Percentiles rank a stretch among this genome's conserved stretches.
Conservation (phyloP, 331 rosid genomes). For the Malus hybrid region DNA sequence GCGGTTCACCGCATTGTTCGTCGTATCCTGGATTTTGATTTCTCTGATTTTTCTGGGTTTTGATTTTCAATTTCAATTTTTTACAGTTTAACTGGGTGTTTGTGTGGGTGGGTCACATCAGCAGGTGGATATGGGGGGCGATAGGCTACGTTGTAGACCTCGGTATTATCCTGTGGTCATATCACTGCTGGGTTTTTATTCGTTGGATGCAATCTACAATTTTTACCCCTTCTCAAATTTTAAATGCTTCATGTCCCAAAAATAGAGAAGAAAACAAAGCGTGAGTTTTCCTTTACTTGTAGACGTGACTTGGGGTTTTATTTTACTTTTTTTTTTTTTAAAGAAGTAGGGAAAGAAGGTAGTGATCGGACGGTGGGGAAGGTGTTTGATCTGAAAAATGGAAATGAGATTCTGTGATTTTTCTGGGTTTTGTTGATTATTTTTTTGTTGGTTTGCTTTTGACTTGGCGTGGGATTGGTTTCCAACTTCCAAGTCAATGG, state of each 20-base stretch:
- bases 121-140: constrained; percentile 54
- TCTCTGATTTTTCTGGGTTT: no score
- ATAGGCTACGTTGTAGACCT: constrained; percentile 36
- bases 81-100: constrained; percentile 71
- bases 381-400: constrained; percentile 3
- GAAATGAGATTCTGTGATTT: constrained; percentile 21
- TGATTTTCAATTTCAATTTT: constrained; percentile 9
- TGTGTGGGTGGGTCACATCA: constrained; percentile 97
- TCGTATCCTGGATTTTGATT: neutral
- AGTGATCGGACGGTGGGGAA: constrained; percentile 26
- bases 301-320: neutral
- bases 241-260: neutral
- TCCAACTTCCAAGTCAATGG: neutral
- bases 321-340: neutral
- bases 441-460: neutral
- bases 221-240: neutral
- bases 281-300: neutral
- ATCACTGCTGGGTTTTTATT: constrained; percentile 14
- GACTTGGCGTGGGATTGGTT: constrained; percentile 5
- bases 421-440: neutral
- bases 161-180: constrained; percentile 51
- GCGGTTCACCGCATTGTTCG: constrained; percentile 24
- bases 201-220: constrained; percentile 3
- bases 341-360: neutral
- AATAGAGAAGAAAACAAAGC: neutral